These are phyloP conservation scores for Leishmania martiniquensis DNA, from an alignment of 208 protist species.

Conservation along the genomic window DNA sequence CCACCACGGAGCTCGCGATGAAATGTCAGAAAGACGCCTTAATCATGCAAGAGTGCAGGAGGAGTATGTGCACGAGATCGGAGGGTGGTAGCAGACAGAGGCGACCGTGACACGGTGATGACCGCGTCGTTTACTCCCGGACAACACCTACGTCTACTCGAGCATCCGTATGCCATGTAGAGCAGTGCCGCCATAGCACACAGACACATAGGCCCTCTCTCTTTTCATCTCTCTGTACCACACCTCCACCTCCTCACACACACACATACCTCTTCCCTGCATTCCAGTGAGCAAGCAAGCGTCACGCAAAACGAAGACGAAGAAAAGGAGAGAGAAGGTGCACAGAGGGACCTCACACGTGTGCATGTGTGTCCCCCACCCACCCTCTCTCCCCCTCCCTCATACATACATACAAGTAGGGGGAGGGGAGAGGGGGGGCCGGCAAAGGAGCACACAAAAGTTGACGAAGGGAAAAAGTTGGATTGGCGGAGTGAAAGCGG, in stretches of 20 bases:
- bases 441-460: too few relatives aligned
- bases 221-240: background rate
- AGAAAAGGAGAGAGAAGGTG: too few relatives aligned
- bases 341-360: too few relatives aligned
- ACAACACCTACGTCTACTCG: background rate
- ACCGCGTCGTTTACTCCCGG: background rate
- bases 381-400: too few relatives aligned
- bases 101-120: background rate
- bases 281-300: too few relatives aligned
- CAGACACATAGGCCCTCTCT: too few relatives aligned
- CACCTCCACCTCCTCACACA: background rate
- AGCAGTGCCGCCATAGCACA: background rate
- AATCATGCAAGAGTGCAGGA: background rate
- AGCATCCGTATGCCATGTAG: background rate
- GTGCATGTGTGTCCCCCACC: too few relatives aligned
- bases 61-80: background rate
- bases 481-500: background rate
- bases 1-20: background rate
- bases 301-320: too few relatives aligned
- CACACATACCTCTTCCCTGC: background rate
- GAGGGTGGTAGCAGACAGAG: background rate
- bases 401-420: too few relatives aligned
- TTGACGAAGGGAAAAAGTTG: background rate
- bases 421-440: too few relatives aligned
- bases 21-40: background rate